Base-by-base conservation (phyloP, 2,329 filamentous ascomycete genomes). In the Metarhizium rileyi region DNA sequence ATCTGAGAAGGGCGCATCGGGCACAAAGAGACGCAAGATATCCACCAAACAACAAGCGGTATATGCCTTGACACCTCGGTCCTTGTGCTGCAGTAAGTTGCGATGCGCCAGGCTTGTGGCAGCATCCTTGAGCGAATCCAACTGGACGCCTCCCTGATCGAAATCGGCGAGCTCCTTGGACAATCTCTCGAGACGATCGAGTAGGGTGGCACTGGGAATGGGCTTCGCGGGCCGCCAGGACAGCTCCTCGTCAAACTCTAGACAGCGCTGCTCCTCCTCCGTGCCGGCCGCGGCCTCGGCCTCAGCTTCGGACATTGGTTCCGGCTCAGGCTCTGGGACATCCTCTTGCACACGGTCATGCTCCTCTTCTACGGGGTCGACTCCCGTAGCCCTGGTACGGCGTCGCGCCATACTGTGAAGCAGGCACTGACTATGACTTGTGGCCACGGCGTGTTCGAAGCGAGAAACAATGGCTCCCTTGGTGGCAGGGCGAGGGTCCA, bases 191-290 rank as follows among this genome's bases (percentile, higher is more conserved):
- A 98, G 80, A 45, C 93, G 84, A 61, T 81, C 78, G 57, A 96
- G 75, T 46, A 98, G 80, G 57, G 90, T 89, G 56, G 80, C 83
- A 44, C 90, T 87, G 35, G 86, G 75, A 61, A 98, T 95, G 47
- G 90, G 82, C 68, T 88, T 93, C 52, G 91, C 93, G 41, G 90
- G 88, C 63, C 86, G 86, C 87, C 93, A 96, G 64, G 89, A 87
- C 50, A 98, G 75, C 55, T 88, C 76, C 63, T 96, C 84, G 61
- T 90, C 81, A 75, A 97, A 97, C 57, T 81, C 73, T 44, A 98
- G 79, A 50, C 66, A 69, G 41, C 57, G 61, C 51, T 57, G 44
- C 26, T 54, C 55, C 14, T 48, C 50, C 6, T 51, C 49, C 35
- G 5, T 4, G 48, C 25, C 40, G 33, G 45, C 47, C 27, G n/a